These are phyloP conservation scores for Fonsecaea erecta DNA, from an alignment of 2,329 filamentous ascomycete species.

Conservation along the genomic window DNA sequence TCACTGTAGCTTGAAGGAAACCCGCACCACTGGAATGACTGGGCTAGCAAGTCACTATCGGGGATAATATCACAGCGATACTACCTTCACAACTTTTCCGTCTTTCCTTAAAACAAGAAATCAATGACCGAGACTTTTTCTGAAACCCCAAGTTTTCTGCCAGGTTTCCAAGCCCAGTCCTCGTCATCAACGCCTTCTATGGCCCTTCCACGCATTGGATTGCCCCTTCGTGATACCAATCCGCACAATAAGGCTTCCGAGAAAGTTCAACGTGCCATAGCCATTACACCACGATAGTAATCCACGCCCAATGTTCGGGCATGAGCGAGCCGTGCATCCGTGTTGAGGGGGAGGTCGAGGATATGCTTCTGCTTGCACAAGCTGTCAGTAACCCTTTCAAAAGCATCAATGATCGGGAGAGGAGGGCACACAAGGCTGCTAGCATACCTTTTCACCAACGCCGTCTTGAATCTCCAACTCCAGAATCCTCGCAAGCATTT, in stretches of 20 bases:
- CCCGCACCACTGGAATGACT: not conserved
- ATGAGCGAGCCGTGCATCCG: slow-evolving; percentile 72
- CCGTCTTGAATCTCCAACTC: slow-evolving; percentile 22
- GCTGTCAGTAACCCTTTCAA: slow-evolving; percentile 20
- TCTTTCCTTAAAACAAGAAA: too few species aligned
- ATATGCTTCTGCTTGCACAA: slow-evolving; percentile 46
- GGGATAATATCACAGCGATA: not conserved
- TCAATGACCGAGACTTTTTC: too few species aligned
- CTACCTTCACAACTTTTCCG: too few species aligned
- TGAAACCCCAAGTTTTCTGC: not conserved
- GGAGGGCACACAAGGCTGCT: not conserved
- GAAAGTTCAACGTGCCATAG: slow-evolving; percentile 44
- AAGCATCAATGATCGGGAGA: not conserved
- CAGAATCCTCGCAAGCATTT: slow-evolving; percentile 65
- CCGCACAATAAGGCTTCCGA: not conserved
- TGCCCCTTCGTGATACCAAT: not conserved
- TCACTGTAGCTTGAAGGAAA: not conserved
- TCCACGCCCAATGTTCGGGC: slow-evolving; percentile 70
- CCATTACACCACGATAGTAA: slow-evolving; percentile 70
- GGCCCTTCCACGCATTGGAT: not conserved
- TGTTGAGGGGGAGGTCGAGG: slow-evolving; percentile 61
- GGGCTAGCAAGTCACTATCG: not conserved
- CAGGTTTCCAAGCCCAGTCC: not conserved
- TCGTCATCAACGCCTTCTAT: not conserved
- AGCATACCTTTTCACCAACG: slow-evolving; percentile 29